Conservation (phyloP, 495 filamentous ascomycete species). For the Aspergillus panamensis region DNA sequence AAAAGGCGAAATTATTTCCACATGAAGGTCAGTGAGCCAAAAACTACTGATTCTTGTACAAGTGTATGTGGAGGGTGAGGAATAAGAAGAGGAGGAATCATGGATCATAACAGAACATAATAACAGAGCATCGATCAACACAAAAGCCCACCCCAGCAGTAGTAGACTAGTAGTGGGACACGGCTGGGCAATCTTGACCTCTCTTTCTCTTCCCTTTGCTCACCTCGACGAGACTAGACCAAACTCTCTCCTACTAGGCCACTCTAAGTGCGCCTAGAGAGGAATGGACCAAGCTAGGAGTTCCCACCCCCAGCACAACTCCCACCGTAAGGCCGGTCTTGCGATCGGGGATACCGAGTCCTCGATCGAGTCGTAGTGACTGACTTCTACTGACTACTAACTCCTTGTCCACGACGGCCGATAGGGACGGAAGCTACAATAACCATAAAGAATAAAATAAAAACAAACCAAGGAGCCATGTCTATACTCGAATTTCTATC, state of each 20-base stretch:
- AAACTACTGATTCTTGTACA: too few species aligned
- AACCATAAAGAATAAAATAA: not conserved
- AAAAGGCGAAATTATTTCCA: slow-evolving; percentile 18
- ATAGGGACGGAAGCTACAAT: not conserved
- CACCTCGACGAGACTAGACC: slow-evolving; percentile 16
- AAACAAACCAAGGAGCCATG: not conserved
- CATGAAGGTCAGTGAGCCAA: not conserved
- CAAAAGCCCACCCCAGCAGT: slow-evolving; percentile 16
- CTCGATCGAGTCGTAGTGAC: not conserved
- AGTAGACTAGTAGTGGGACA: too few species aligned
- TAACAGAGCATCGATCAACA: slow-evolving; percentile 25
- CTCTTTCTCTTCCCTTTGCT: slow-evolving; percentile 8
- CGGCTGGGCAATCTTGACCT: slow-evolving; percentile 16
- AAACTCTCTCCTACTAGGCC: not conserved
- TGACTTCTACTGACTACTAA: too few species aligned
- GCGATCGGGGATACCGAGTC: slow-evolving; percentile 12
- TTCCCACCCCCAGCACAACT: slow-evolving; percentile 24
- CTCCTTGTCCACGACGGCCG: not conserved
- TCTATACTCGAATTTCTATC: too few species aligned
- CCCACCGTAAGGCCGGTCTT: slow-evolving; percentile 12
- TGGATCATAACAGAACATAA: slow-evolving; percentile 14
- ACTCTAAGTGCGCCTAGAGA: slow-evolving; percentile 2
- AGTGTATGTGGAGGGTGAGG: slow-evolving; percentile 4
- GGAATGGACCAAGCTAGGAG: slow-evolving; percentile 28
- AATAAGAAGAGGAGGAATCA: slow-evolving; percentile 16